Evolutionary conservation across 768 basidiomycete genomes (phyloP).

Genomic region (Termitomyces sp.): DNA sequence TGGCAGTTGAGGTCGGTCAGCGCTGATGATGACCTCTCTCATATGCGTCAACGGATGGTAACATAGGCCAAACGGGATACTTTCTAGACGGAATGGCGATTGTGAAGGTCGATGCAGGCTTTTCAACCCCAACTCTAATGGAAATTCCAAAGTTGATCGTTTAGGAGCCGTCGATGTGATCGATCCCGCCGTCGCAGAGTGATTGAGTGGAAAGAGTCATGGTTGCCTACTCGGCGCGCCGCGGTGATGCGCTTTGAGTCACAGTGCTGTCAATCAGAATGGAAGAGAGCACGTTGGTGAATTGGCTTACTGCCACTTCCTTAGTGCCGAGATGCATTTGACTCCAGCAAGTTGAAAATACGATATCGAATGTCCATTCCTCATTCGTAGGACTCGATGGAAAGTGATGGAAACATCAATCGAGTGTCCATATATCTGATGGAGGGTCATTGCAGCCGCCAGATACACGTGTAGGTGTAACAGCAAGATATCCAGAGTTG

Average conservation of each 20-base stretch:
- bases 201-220: no score
- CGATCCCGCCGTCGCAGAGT: no score
- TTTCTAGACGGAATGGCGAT: background rate
- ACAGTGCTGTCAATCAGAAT: background rate
- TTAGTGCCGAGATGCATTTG: slow-evolving; percentile 15
- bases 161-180: background rate
- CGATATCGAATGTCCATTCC: slow-evolving; percentile 20
- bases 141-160: background rate
- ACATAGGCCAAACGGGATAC: background rate
- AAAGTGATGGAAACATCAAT: slow-evolving; percentile 15
- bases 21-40: slow-evolving; percentile 11
- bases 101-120: background rate
- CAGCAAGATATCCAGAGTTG: background rate
- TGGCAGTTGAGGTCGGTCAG: slow-evolving; percentile 1
- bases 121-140: background rate
- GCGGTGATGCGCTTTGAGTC: slow-evolving; percentile 7
- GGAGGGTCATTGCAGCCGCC: slow-evolving; percentile 7
- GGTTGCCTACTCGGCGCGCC: slow-evolving; percentile 18
- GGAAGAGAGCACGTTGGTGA: background rate
- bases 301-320: slow-evolving; percentile 8
- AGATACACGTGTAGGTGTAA: background rate
- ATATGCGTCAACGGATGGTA: slow-evolving; percentile 11
- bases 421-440: slow-evolving; percentile 17
- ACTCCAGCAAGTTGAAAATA: slow-evolving; percentile 19
- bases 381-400: slow-evolving; percentile 14